Percentiles rank a stretch among this genome's conserved stretches.
phyloP scores from a whole-genome alignment of 2,329 filamentous ascomycete genomes.

The Botrytis hyacinthi region DNA sequence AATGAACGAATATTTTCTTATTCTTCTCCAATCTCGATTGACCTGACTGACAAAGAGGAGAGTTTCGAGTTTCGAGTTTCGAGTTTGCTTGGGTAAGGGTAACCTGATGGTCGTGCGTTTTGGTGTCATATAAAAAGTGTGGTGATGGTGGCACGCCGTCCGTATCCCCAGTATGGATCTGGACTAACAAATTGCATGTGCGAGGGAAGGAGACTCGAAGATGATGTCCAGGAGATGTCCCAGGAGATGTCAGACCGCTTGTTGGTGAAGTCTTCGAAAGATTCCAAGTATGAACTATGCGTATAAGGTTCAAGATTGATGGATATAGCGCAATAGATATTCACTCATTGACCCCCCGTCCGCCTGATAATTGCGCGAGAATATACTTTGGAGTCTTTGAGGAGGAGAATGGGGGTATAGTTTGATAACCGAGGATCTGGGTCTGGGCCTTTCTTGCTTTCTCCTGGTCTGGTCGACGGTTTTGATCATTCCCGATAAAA shows the following conservation, averaged over 20 bases:
- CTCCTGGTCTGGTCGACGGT: neutral
- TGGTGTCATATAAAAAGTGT: neutral
- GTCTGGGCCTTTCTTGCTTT: neutral
- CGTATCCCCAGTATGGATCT: neutral
- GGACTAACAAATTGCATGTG: neutral
- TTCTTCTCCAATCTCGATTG: neutral
- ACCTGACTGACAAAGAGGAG: neutral
- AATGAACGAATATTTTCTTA: neutral
- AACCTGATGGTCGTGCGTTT: neutral
- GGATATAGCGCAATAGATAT: neutral
- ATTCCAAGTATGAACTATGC: neutral
- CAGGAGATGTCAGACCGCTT: conserved; percentile 8
- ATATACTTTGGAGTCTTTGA: neutral
- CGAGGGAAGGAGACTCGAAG: neutral
- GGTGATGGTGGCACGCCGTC: neutral
- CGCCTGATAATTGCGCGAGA: neutral
- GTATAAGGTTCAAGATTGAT: neutral
- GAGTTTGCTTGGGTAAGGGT: neutral
- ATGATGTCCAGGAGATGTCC: neutral
- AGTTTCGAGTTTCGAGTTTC: neutral
- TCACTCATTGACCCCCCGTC: neutral
- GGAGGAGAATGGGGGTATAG: neutral
- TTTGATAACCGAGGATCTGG: neutral
- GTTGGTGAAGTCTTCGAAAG: neutral
- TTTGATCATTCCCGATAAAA: neutral